Percentiles rank a stretch among this genome's conserved stretches.
Evolutionary conservation across 352 stramenopile species (phyloP).

Genomic region (Phytophthora cryptogea): DNA sequence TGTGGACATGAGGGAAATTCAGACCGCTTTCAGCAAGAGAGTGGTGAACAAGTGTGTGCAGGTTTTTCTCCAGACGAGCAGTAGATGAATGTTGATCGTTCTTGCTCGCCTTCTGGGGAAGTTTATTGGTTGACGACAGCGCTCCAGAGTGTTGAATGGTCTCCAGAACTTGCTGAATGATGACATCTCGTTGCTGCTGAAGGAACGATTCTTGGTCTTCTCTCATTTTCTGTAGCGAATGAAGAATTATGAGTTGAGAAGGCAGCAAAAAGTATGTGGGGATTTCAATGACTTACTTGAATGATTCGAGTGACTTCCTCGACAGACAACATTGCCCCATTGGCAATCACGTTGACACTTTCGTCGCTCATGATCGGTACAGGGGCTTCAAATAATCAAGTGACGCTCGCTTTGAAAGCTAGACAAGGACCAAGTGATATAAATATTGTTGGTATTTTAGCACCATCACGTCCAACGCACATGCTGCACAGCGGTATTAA

Average conservation of each 20-base stretch:
- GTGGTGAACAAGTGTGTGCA: constrained; percentile 56
- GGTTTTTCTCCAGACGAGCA: constrained; percentile 47
- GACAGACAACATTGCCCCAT: constrained; percentile 14
- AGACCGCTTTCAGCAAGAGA: constrained; percentile 68
- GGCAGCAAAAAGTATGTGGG: neutral
- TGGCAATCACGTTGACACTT: neutral
- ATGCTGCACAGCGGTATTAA: too few relatives aligned
- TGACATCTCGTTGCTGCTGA: constrained; percentile 52
- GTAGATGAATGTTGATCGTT: constrained; percentile 13
- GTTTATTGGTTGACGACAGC: neutral
- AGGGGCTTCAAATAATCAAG: neutral
- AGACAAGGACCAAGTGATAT: too few relatives aligned
- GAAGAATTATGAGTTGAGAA: neutral
- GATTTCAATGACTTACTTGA: constrained; percentile 16
- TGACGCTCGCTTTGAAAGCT: neutral
- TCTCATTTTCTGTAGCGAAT: constrained; percentile 26
- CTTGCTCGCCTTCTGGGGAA: constrained; percentile 1
- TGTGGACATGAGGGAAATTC: constrained; percentile 60
- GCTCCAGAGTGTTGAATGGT: constrained; percentile 45
- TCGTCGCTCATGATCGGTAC: constrained; percentile 6
- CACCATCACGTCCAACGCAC: too few relatives aligned
- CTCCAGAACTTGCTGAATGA: constrained; percentile 67
- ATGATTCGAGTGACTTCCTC: constrained; percentile 31
- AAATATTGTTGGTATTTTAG: too few relatives aligned
- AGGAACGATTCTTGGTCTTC: constrained; percentile 57